These are phyloP conservation scores for Candida sanyiensis DNA, from an alignment of 805 yeast species.

Conservation along the genomic window DNA sequence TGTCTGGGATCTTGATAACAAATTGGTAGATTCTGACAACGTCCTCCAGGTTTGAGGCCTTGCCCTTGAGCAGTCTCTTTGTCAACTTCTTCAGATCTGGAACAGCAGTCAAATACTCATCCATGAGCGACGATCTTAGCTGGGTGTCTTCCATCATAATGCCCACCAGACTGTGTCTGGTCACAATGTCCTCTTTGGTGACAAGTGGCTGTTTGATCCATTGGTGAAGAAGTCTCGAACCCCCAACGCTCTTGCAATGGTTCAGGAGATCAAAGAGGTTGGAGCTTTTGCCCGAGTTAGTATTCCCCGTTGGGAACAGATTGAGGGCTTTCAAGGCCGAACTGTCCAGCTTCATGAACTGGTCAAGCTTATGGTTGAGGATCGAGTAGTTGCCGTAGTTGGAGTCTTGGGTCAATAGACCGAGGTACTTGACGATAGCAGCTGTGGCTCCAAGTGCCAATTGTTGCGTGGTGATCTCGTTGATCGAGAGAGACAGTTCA, in stretches of 20 bases:
- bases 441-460: constrained; percentile 57
- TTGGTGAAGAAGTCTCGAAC: constrained; percentile 78
- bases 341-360: constrained; percentile 85
- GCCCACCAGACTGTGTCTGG: constrained; percentile 74
- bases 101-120: constrained; percentile 59
- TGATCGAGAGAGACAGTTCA: constrained; percentile 48
- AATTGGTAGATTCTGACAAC: constrained; percentile 86
- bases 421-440: constrained; percentile 66
- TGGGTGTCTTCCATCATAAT: constrained; percentile 64
- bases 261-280: constrained; percentile 81
- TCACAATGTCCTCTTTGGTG: constrained; percentile 47
- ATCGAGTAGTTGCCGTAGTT: constrained; percentile 52
- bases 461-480: constrained; percentile 44
- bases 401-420: constrained; percentile 50
- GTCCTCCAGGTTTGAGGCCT: constrained; percentile 70
- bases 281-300: constrained; percentile 38
- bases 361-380: constrained; percentile 62
- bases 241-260: constrained; percentile 86
- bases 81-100: constrained; percentile 80
- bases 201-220: constrained; percentile 97
- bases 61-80: constrained; percentile 50
- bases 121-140: constrained; percentile 58
- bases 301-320: constrained; percentile 53
- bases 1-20: constrained; percentile 62
- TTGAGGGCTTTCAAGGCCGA: constrained; percentile 87